Base-by-base conservation (phyloP, 176 grass and related monocot genomes). In the Oryza meyeriana region DNA sequence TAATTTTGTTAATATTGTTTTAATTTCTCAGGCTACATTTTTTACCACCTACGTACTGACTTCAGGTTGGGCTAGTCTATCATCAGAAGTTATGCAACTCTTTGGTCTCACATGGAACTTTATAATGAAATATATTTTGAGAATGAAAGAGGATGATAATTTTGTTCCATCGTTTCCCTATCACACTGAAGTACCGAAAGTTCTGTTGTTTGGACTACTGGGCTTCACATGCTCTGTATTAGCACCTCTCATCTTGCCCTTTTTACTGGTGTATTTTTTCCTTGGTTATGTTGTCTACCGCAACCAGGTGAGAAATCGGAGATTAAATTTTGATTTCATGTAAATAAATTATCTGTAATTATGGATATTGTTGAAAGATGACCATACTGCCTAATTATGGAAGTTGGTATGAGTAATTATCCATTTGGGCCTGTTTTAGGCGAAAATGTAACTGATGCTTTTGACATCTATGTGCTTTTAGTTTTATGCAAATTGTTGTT, bases 31-130 rank as follows among this genome's bases (percentile, higher is more conserved):
- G 92, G 92, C 95, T 39, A 93, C 95, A 68, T 95, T 98, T 68
- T 95, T 98, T 83, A 95, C 88, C 16, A 98, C 95, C 25, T 93
- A 98, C 79, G 90, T 98, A 86, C 66, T 93, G 76, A 95, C 95
- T 22, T 98, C 92, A 41, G 95, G 95, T 71, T 98, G 95, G 95
- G 92, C 92, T 64, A 98, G 95, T 88, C 67, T 98, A 28, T 94
- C 90, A 27, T 89, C 92, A 41, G 92, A 98, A 90, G n/a, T 93
- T 86, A 86, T 98, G 87, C 95, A 95, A 74, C 84, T 94, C 41
- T 98, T 95, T 88, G 42, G 58, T 13, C 84, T 98, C 33, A 72
- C 85, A 72, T 95, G 86, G 90, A 98, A 93, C 84, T 83, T 88
- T 31, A 65, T 89, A 81, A 89, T 66, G 77, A 95, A 89, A 83